Conservation (phyloP, 1,139 yeast genomes). For the Debaryomyces sp. region DNA sequence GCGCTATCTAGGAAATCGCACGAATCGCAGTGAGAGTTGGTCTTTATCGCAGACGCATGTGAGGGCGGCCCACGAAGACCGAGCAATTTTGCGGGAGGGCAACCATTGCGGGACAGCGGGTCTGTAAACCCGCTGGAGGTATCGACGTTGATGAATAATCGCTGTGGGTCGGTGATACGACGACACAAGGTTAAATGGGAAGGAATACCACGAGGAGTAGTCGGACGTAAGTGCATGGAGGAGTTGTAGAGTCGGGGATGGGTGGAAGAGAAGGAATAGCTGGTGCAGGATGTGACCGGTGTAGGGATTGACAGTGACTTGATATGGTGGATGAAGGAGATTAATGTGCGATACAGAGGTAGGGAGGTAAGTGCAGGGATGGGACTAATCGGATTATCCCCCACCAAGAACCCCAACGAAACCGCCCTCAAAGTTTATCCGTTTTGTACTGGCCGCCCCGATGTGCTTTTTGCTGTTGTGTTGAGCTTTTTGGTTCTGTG, state of each 20-base stretch:
- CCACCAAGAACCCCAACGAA: neutral
- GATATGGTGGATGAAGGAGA: neutral
- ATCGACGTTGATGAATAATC: neutral
- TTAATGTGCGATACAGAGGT: neutral
- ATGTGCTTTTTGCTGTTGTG: neutral
- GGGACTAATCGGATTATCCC: neutral
- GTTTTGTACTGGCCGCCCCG: neutral
- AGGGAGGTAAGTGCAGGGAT: neutral
- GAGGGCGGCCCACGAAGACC: neutral
- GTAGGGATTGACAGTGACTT: neutral
- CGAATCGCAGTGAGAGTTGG: neutral
- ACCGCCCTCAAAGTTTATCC: neutral
- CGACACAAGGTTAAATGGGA: neutral
- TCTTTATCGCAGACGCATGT: neutral
- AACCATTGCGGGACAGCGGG: neutral
- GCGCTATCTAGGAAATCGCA: conserved; percentile 1
- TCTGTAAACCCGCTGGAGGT: neutral
- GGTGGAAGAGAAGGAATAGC: neutral
- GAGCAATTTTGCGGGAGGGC: neutral
- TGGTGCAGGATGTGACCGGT: neutral
- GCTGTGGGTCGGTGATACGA: neutral
- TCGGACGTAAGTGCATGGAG: neutral
- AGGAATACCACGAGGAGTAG: neutral
- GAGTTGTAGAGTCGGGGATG: no score
- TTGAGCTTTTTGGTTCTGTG: neutral